Evolutionary conservation across 345 rosid species (phyloP), one percentile per base, ranked within the genome.

Genomic region (Excoecaria agallocha): DNA sequence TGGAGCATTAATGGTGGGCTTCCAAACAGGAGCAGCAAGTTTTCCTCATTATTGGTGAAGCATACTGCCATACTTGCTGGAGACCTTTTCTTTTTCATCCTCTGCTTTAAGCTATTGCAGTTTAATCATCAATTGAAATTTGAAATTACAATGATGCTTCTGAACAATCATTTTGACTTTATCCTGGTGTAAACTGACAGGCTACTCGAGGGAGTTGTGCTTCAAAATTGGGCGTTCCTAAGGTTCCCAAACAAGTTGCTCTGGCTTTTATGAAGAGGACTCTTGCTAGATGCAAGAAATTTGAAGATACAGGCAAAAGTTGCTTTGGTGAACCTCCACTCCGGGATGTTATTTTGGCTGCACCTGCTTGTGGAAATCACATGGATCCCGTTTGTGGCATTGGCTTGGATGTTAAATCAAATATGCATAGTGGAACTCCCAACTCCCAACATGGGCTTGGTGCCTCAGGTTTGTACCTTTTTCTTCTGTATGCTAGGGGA

Each of bases 311-410:
- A 12, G 92, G 87, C 55, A 81, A 76, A 74, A 86, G 89, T 71
- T 85, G 92, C 83, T 88, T 86, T 65, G 56, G 79, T 38, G 89
- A 88, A 54, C 84, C 90, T 78, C 56, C 83, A 63, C 80, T 85
- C 55, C 81, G 80, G 24, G 91, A 88, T 73, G 76, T 76, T 74
- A 78, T 86, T 72, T 75, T 77, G 39, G 79, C 84, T 67, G 22
- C 79, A 46, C 77, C 87, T 64, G 71, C 76, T 72, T 20, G 43
- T 55, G 74, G 59, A 78, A 68, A 61, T 64, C 71, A 59, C 52
- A 62, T 64, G 52, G 84, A 73, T 65, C 49, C 81, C 60, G 6
- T 11, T 16, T 63, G 37, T 71, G 60, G 43, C 54, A 41, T 12
- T 58, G 46, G 55, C 59, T 59, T 49, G 12, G 69, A 63, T 67